phyloP scores from a whole-genome alignment of 305 asterid species.

The Solanum aculeatissimum region DNA sequence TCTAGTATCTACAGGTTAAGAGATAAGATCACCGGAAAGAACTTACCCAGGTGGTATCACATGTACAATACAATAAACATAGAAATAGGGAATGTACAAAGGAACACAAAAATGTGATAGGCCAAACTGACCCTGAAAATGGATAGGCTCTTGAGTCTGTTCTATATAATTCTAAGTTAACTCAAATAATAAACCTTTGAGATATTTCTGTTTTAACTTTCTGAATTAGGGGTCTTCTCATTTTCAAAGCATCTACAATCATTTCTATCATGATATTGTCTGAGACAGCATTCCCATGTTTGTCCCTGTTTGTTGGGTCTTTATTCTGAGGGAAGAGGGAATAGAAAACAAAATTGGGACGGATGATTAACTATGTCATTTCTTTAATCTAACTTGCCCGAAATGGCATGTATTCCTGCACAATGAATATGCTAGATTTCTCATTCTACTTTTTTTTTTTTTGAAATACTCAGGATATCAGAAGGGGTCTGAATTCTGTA shows the following conservation, averaged over 20 bases:
- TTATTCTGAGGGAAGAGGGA: not conserved
- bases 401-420: not conserved
- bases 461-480: conserved; percentile 61
- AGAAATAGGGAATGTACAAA: not conserved
- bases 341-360: not conserved
- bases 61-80: not conserved
- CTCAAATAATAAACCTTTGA: not conserved
- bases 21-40: not conserved
- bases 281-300: not conserved
- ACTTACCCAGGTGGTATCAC: not conserved
- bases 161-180: not conserved
- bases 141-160: not conserved
- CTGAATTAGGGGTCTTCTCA: not conserved
- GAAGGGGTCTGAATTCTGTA: conserved; percentile 91
- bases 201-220: not conserved
- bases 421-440: not conserved
- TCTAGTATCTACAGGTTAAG: not conserved
- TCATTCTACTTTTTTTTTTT: not conserved
- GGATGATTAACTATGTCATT: not conserved
- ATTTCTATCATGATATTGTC: not conserved
- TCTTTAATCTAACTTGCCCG: not conserved
- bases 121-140: not conserved
- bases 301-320: not conserved
- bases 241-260: not conserved
- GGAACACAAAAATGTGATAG: not conserved